These are phyloP conservation scores for Malus hybrid DNA, from an alignment of 331 rosid genomes.

Conservation along the genomic window DNA sequence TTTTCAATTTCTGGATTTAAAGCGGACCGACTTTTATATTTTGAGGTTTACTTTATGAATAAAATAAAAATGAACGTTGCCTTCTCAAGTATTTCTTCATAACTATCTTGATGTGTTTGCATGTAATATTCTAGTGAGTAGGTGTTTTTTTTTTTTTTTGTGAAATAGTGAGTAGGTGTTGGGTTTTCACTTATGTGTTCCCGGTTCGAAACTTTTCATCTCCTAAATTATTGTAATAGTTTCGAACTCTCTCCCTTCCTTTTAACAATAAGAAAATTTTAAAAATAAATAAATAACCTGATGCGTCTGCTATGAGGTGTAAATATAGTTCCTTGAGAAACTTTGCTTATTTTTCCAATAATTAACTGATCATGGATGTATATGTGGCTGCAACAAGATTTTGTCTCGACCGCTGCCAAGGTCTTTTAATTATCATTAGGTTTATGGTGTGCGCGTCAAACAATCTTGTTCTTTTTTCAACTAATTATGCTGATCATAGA, in stretches of 20 bases:
- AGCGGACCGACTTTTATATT: neutral
- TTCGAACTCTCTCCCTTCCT: no score
- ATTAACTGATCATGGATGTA: neutral
- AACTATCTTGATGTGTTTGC: neutral
- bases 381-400: neutral
- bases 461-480: no score
- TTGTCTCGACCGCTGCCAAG: neutral
- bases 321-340: neutral
- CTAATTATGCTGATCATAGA: no score
- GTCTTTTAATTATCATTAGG: neutral
- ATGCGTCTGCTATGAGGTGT: no score
- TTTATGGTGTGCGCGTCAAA: neutral
- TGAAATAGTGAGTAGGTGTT: no score
- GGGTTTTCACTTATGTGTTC: no score
- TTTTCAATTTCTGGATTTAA: neutral
- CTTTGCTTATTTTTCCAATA: neutral
- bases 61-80: neutral
- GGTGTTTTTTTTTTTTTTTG: no score
- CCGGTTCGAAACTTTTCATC: no score
- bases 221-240: no score
- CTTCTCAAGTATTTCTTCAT: neutral
- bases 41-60: neutral
- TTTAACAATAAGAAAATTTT: no score
- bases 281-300: no score
- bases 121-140: no score